Base-by-base conservation (phyloP, 2,329 filamentous ascomycete genomes). In the Penicillium verrucosum region DNA sequence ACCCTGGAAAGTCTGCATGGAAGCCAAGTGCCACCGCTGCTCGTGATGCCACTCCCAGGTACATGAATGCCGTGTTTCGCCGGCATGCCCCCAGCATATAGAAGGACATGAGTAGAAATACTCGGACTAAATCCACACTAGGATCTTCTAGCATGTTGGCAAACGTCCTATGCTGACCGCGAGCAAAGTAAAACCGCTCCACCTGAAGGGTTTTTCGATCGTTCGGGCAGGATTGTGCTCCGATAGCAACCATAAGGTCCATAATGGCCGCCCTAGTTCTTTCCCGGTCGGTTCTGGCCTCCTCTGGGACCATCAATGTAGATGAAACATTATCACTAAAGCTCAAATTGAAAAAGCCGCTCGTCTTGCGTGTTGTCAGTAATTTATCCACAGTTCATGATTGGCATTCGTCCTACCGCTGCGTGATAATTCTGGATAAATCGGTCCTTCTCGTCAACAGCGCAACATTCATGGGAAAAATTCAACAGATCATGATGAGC, bases 31-130 rank as follows among this genome's bases (percentile, higher is more conserved):
- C 81, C 4, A 81, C 79, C 0, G 84, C 83, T 0, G 83, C 81
- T 51, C 82, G 79, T 0, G 81, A 76, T 1, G 84, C 84, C 9
- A 86, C 79, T 0, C 84, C 84, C 2, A 87, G 68, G 54, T 86
- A 86, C 81, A 87, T 85, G 51, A 85, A 87, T 0, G 84, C 84
- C 0, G 83, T 77, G 54, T 85, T 85, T 9, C 83, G 75, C 32
- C 81, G 81, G 51, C 83, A 85, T 4, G 81, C 81, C 0, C 81
- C 82, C 3, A 84, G 75, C 78, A 85, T 82, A 60, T 84, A 85
- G 59, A 84, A 84, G 0, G 82, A 77, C 78, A 85, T 81, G 16
- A 85, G 71, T 0, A 84, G 67, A 58, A 84, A 85, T 0, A 75
- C 71, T 16, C 80, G 73, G 5, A 83, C 78, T 64, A 84, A 73